Conservation (phyloP, 2,329 filamentous ascomycete species). For the Trichoderma afroharzianum region DNA sequence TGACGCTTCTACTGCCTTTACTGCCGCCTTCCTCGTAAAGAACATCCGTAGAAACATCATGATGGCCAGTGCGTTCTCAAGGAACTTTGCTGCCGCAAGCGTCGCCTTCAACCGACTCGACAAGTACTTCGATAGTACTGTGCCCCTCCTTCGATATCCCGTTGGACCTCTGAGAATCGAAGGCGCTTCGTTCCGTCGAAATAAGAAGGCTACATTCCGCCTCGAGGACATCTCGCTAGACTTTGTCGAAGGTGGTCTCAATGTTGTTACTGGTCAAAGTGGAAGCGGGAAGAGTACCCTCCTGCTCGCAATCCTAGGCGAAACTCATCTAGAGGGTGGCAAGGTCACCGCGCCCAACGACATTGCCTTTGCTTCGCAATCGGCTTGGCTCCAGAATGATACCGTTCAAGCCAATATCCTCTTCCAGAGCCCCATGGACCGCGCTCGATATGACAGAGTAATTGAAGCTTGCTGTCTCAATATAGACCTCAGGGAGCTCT, state of each 20-base stretch:
- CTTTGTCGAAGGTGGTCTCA: constrained; percentile 52
- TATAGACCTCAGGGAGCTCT: constrained; percentile 49
- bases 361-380: constrained; percentile 55
- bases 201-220: constrained; percentile 47
- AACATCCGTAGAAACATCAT: constrained; percentile 51
- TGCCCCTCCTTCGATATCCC: constrained; percentile 46
- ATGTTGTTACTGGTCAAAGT: constrained; percentile 51
- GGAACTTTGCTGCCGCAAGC: constrained; percentile 34
- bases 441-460: constrained; percentile 51
- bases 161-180: constrained; percentile 46
- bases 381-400: constrained; percentile 56
- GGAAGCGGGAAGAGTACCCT: constrained; percentile 57
- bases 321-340: constrained; percentile 49
- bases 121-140: constrained; percentile 50
- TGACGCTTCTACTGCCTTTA: constrained; percentile 56
- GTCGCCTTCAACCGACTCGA: constrained; percentile 51
- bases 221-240: constrained; percentile 47
- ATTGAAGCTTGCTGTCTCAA: constrained; percentile 53
- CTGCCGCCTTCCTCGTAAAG: constrained; percentile 51
- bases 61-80: constrained; percentile 44
- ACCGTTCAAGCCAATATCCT: constrained; percentile 54
- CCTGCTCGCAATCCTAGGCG: constrained; percentile 51
- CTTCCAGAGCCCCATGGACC: constrained; percentile 50
- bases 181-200: constrained; percentile 47
- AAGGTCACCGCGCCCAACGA: constrained; percentile 47